Percentiles rank a stretch among this genome's conserved stretches.
These are phyloP conservation scores for Tylopilus plumbeoviolaceoides DNA, from an alignment of 768 basidiomycete genomes.

Conservation along the genomic window DNA sequence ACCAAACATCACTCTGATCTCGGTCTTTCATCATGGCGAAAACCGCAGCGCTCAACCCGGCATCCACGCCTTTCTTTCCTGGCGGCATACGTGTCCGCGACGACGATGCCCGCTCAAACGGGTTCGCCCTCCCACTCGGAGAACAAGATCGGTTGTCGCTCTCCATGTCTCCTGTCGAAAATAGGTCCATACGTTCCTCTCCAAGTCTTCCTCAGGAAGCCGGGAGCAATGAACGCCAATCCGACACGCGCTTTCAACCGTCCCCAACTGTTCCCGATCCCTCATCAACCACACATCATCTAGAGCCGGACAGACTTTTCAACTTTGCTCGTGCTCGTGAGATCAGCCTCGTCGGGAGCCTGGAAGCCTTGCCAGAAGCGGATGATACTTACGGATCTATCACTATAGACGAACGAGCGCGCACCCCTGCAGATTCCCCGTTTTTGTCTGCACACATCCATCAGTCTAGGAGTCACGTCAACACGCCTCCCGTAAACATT, in stretches of 20 bases:
- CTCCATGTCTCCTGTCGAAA: slow-evolving; percentile 53
- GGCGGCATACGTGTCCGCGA: slow-evolving; percentile 52
- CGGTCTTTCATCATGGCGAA: slow-evolving; percentile 47
- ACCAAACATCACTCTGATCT: neutral
- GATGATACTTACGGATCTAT: slow-evolving; percentile 45
- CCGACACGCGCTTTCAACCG: slow-evolving; percentile 31
- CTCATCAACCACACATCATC: slow-evolving; percentile 46
- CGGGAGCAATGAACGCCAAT: slow-evolving; percentile 18
- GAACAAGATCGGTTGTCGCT: slow-evolving; percentile 46
- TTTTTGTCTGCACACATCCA: slow-evolving; percentile 39
- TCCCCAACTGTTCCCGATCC: slow-evolving; percentile 38
- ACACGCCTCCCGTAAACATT: slow-evolving; percentile 45
- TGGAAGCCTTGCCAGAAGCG: slow-evolving; percentile 53
- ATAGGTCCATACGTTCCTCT: slow-evolving; percentile 64
- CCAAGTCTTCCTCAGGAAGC: slow-evolving; percentile 55
- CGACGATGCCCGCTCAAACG: slow-evolving; percentile 44
- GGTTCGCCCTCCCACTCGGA: slow-evolving; percentile 43
- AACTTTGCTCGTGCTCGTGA: slow-evolving; percentile 44
- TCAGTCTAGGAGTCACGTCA: slow-evolving; percentile 36
- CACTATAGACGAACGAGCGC: slow-evolving; percentile 24
- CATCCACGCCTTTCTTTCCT: slow-evolving; percentile 84
- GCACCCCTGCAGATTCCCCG: slow-evolving; percentile 27
- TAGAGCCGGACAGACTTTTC: slow-evolving; percentile 44
- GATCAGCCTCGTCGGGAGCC: slow-evolving; percentile 43
- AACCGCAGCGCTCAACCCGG: slow-evolving; percentile 74